Base-by-base conservation (phyloP, 2,329 filamentous ascomycete species). In the Penicillium sp. region DNA sequence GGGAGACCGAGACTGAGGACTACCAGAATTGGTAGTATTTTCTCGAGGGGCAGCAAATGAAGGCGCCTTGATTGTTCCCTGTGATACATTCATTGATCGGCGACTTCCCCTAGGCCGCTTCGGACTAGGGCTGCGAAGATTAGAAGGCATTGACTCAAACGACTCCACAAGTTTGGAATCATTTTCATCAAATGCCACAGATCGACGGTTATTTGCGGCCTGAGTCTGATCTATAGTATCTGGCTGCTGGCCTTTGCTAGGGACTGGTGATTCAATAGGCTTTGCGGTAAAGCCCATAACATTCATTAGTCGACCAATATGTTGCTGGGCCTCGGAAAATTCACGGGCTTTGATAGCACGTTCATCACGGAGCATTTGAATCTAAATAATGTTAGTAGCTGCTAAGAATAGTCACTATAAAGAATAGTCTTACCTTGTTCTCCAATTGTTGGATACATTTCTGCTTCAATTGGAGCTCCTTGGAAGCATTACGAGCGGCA, bases 301-400 rank as follows among this genome's bases (percentile, higher is more conserved):
- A 11, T 48, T 51, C 62, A 66, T 66, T 3, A 65, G 40, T 9
- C 59, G 55, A 10, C 56, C 50, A 14, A 65, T 65, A 30, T 65
- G 59, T 36, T 65, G 59, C 35, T 65, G 63, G 1, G 62, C 62
- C 39, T 65, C 61, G 1, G 58, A 61, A 23, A 65, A 65, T 37
- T 66, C 62, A 7, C 59, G 56, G 13, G 61, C 60, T 43, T 65
- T 66, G 7, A 56, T 49, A 13, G 60, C 54, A 26, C 61, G 53
- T 33, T 65, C 60, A 25, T 61, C 55, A 10, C 56, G 58, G 25
- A 65, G 46, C 16, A 54, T 53, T 47, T 63, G 60, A 9, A 64
- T 43, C 62, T 65, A 14, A 14, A n/a, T 12, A 14, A 7, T 2
- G n/a, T 6, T 39, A 8, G 32, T 13, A n/a, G 16, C 14, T 2